Percentiles rank a stretch among this genome's conserved stretches.
Conservation (phyloP, 192 early-diverging fungal genomes). For the Umbelopsis sp. region DNA sequence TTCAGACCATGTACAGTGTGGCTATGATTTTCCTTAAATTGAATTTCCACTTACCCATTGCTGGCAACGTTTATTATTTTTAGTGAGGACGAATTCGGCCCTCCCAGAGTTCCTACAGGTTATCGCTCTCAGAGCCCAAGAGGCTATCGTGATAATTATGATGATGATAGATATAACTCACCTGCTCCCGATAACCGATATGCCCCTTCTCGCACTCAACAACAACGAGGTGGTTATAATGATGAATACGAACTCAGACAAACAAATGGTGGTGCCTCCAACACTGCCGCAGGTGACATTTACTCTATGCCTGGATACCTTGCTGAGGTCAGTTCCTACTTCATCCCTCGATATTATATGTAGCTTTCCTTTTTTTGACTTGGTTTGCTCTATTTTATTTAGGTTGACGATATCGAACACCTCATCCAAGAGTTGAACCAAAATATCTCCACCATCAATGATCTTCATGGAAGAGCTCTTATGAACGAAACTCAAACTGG, state of each 20-base stretch:
- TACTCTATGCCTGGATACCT: conserved; percentile 25
- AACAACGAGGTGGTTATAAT: neutral
- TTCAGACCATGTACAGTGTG: neutral
- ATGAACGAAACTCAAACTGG: conserved; percentile 21
- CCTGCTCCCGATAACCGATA: conserved; percentile 5
- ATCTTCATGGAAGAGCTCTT: conserved; percentile 33
- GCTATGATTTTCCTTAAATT: neutral
- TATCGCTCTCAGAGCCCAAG: conserved; percentile 1
- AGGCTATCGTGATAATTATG: neutral
- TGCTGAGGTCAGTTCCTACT: neutral
- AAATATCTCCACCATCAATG: conserved; percentile 38
- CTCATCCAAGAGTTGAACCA: conserved; percentile 27
- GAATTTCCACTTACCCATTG: neutral
- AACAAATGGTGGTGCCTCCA: conserved; percentile 5
- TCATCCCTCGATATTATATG: neutral
- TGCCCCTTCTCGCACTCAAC: neutral
- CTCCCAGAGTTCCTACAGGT: conserved; percentile 8
- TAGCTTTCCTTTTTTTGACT: neutral
- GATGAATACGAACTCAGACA: conserved; percentile 15
- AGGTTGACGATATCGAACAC: conserved; percentile 41
- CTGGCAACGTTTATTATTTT: too few species aligned
- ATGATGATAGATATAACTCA: neutral
- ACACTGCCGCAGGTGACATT: conserved; percentile 9
- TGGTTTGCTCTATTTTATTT: neutral
- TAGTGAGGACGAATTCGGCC: conserved; percentile 8